Evolutionary conservation across 441 rosid species (phyloP), one percentile per base, ranked within the genome.

Genomic region (Gossypium davidsonii): DNA sequence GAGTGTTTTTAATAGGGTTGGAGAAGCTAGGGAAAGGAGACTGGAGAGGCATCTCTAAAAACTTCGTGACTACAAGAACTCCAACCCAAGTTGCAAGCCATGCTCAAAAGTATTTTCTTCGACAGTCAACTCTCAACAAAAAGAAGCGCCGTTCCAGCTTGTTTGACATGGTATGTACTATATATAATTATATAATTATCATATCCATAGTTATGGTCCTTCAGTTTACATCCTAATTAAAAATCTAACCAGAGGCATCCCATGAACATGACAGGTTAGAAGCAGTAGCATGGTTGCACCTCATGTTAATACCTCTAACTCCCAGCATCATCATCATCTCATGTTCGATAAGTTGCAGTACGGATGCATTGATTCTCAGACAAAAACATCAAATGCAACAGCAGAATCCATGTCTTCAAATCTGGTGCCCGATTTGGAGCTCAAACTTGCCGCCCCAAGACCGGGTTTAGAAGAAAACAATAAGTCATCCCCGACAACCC

Each of bases 11-110:
- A 26, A 23, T 79, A 2, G 98, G 98, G 79, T 77, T 93, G 3
- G 94, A 89, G 79, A 91, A 79, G 84, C 90, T 90, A 23, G 98
- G 98, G 60, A 93, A 87, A 63, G 97, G 98, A 65, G 97, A 93
- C 46, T 93, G 98, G 98, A 93, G 95, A 76, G 98, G 98, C 75
- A 93, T 93, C 48, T 88, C 98, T 3, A 86, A 83, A 72, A 84
- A 85, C 76, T 91, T 80, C 61, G 98, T 93, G 39, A 83, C 84
- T 39, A 88, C 97, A 15, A 90, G 96, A 85, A 89, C 97, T 66
- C 97, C 97, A 20, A 92, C 98, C 17, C 98, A 92, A 82, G 98
- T 92, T 70, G 98, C 98, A 3, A 91, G 98, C 55, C 98, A 91
- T 84, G 98, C 98, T 65, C 98, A 93, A 21, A 93, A 93, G 72